Evolutionary conservation across 192 early-diverging fungal genomes (phyloP), one percentile per base, ranked within the genome.

Genomic region (Backusella morwellensis): DNA sequence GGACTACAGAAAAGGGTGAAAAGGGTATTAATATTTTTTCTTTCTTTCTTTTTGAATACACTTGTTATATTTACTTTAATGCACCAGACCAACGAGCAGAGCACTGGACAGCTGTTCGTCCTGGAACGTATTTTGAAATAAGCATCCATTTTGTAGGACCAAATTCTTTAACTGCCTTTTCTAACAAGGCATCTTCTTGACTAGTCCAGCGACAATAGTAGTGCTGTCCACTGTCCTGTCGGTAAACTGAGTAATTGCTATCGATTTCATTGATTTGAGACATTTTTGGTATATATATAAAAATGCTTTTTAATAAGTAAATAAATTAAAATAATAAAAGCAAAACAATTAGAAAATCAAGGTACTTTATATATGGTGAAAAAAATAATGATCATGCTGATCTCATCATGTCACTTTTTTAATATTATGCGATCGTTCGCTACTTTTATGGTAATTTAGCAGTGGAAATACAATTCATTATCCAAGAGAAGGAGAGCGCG

Each of bases 81-180:
- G 85, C 85, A 52, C 85, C 82, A 29, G 83, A 75, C 85, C 85
- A 86, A 35, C 85, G 75, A 0, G 85, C 79, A 19, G 85, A 86
- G 40, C 85, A 86, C 76, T 86, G 85, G 74, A 84, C 78, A 1
- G 85, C 82, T 34, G 85, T 86, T 41, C 85, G 56, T 67, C 83
- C 81, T 0, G 85, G 82, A 14, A 86, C 74, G 19, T 84, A 80
- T 15, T 83, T 69, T 19, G 85, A 80, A 41, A 86, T 81, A n/a
- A 82, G 41, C 4, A 80, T 78, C 85, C 85, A 86, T 69, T 82
- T 83, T 70, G 83, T 82, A 67, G 82, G 77, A 4, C 85, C 85
- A 70, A 82, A 74, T 9, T 83, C 56, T 15, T 23, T 70, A 32
- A 86, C 78, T 19, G 85, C 85, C 3, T 70, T 59, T 66, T 75